Evolutionary conservation across 176 grass and related monocot genomes (phyloP), one percentile per base, ranked within the genome.

Genomic region (Secale cereale): DNA sequence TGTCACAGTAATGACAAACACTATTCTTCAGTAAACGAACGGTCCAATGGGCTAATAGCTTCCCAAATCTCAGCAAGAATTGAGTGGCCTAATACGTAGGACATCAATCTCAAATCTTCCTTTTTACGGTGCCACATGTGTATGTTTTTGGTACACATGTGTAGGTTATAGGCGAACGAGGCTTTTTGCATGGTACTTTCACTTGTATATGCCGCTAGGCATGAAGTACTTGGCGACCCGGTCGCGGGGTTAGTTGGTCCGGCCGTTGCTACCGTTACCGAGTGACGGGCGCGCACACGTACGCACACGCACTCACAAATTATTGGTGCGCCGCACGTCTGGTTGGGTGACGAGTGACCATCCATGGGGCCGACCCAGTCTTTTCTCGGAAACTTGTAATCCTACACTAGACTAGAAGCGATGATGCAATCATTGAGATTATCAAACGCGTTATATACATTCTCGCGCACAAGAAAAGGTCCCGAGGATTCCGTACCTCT

Each of bases 301-400:
- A 61, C 19, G 22, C 7, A n/a, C 32, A 64, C 22, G 23, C 9
- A 25, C 27, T 52, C 25, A 15, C 0, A 0, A 33, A 43, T 70
- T 30, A 15, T 56, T 59, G 76, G 83, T 82, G 83, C 88, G 88
- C 83, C 79, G 88, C 83, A 86, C 88, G 88, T 86, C 83, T 59
- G 59, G 26, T 14, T 59, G 43, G 43, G 72, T 75, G 72, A 75
- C 72, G 72, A 75, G n/a, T 29, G 52, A 27, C 80, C 37, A 74
- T 40, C 39, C 15, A 70, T 56, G 16, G 19, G 52, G 14, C 79
- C 27, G 23, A 15, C 30, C 29, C 36, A 23, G 36, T 74, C 65
- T 52, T 74, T 27, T 75, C 72, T 52, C 15, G 16, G 29, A 68
- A 60, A 29, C 76, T 26, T 67, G 7, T n/a, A 45, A 32, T 15